A percentile compares a stretch with the other conserved stretches of the same genome.
These are phyloP conservation scores for Suhomyces vadensis DNA, from an alignment of 805 yeast genomes.

Conservation along the genomic window DNA sequence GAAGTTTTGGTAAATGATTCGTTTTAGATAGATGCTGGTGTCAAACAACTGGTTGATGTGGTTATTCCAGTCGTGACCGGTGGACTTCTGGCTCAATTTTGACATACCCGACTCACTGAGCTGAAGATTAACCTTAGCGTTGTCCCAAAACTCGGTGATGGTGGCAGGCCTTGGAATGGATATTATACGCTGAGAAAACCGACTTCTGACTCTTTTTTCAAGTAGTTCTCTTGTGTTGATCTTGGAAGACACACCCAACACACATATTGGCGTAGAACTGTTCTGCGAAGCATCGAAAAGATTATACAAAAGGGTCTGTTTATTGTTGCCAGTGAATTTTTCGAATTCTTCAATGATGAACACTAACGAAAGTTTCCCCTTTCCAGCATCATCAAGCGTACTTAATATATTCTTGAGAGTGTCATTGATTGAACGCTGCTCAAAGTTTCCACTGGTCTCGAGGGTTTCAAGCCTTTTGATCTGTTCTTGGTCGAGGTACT, in stretches of 20 bases:
- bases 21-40: conserved; percentile 5
- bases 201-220: conserved; percentile 87
- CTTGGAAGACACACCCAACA: conserved; percentile 76
- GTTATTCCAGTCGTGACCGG: conserved; percentile 48
- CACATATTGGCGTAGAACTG: conserved; percentile 69
- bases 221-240: conserved; percentile 75
- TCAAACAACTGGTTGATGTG: conserved; percentile 25
- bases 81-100: conserved; percentile 16
- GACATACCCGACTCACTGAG: conserved; percentile 20
- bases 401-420: conserved; percentile 61
- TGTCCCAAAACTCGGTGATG: conserved; percentile 51
- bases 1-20: conserved; percentile 40
- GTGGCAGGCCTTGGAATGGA: conserved; percentile 53
- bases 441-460: conserved; percentile 28
- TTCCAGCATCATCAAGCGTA: conserved; percentile 36
- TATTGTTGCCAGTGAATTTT: conserved; percentile 63
- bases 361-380: conserved; percentile 54
- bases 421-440: conserved; percentile 55
- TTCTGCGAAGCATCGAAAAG: conserved; percentile 83
- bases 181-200: conserved; percentile 81
- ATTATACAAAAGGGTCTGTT: conserved; percentile 85
- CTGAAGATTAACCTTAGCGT: conserved; percentile 44
- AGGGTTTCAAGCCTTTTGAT: conserved; percentile 11
- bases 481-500: conserved; percentile 14
- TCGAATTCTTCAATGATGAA: conserved; percentile 88